Conservation (phyloP, 75 land plant genomes). For the Pinus taeda region DNA sequence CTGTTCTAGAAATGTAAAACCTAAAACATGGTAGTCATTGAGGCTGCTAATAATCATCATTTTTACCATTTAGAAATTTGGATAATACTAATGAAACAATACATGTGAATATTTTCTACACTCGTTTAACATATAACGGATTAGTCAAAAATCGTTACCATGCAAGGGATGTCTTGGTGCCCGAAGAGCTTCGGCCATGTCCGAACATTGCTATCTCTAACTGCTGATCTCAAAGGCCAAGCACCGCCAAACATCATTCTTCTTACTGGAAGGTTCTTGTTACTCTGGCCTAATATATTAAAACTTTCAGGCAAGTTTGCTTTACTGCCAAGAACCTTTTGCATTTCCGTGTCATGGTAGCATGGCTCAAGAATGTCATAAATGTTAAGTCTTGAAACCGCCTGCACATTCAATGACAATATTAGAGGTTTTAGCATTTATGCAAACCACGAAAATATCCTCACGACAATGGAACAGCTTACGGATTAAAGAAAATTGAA, state of each 20-base stretch:
- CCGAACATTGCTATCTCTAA: no score
- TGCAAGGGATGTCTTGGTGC: no score
- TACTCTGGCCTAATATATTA: slow-evolving; percentile 60
- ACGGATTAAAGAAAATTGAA: neutral
- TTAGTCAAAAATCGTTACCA: no score
- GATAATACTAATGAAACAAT: no score
- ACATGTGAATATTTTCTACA: no score
- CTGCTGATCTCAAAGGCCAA: slow-evolving; percentile 15
- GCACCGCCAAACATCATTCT: slow-evolving; percentile 88
- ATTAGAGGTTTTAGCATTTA: neutral
- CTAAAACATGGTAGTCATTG: neutral
- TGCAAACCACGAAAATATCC: neutral
- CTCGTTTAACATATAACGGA: no score
- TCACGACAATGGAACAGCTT: neutral
- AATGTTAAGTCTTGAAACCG: slow-evolving; percentile 45
- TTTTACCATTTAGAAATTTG: no score
- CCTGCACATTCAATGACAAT: slow-evolving; percentile 30
- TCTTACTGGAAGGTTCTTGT: slow-evolving; percentile 58
- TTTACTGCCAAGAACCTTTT: slow-evolving; percentile 9
- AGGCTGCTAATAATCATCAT: no score
- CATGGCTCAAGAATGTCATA: slow-evolving; percentile 92
- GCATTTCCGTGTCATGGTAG: slow-evolving; percentile 36
- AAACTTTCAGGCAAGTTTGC: slow-evolving; percentile 62
- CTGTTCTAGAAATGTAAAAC: neutral
- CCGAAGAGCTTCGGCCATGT: no score